Conservation (phyloP, 768 basidiomycete species). For the Boletus barrowsii region DNA sequence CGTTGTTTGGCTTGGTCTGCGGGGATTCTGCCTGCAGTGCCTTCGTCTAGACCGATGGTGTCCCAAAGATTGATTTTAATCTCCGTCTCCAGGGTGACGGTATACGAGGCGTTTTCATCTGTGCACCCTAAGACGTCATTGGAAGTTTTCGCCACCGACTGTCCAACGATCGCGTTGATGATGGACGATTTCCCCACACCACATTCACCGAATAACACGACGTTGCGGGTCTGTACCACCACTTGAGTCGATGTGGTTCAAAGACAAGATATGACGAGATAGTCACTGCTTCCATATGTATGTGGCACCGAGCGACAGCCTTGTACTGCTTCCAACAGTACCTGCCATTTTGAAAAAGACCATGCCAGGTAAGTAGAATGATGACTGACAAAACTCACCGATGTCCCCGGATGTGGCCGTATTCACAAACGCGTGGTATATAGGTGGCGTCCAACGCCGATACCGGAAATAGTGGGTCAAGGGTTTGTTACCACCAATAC, state of each 20-base stretch:
- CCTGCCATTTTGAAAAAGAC: neutral
- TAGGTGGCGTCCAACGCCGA: too few relatives aligned
- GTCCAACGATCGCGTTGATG: conserved; percentile 35
- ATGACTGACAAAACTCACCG: conserved; percentile 4
- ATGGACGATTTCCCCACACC: conserved; percentile 40
- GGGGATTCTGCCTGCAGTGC: conserved; percentile 15
- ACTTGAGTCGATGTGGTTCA: neutral
- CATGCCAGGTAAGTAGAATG: neutral
- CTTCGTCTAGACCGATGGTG: conserved; percentile 36
- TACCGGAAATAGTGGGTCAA: too few relatives aligned
- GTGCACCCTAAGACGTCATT: conserved; percentile 31
- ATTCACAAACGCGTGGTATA: neutral
- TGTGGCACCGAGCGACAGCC: neutral
- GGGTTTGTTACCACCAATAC: neutral
- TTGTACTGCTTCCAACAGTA: neutral
- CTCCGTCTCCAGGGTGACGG: conserved; percentile 10
- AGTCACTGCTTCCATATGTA: conserved; percentile 9
- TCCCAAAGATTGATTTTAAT: conserved; percentile 31
- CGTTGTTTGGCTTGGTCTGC: conserved; percentile 12
- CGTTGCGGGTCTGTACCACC: conserved; percentile 21
- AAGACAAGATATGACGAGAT: neutral
- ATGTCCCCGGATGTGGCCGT: neutral
- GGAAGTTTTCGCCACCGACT: conserved; percentile 24
- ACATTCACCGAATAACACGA: conserved; percentile 35
- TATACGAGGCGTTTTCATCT: conserved; percentile 18